Base-by-base conservation (phyloP, 805 yeast species). In the Kodamaea kakaduensis region DNA sequence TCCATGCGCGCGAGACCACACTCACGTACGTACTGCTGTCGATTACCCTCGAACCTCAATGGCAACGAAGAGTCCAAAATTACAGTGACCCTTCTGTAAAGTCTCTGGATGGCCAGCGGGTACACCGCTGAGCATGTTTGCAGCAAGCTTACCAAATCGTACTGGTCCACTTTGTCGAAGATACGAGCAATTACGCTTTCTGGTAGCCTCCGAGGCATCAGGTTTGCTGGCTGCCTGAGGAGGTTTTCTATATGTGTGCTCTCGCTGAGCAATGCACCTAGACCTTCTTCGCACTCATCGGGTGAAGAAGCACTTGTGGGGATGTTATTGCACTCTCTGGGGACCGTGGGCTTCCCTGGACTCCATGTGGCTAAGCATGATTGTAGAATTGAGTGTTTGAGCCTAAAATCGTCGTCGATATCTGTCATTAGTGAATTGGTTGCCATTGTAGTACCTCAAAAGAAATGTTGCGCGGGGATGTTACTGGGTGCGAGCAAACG, bases 1-100 rank as follows among this genome's bases (percentile, higher is more conserved):
- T 61, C 56, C 65, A 61, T 58, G 43, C 43, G 43, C 23, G 41
- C 47, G 17, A 58, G 37, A 1, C 65, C 66, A 37, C 50, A 52
- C 9, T 59, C 61, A 8, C 29, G 27, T 5, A 61, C 45, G 43
- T 47, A 61, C 18, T 13, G n/a, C 10, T 21, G 23, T 12, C 17
- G 9, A 27, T 31, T n/a, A n/a, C 18, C n/a, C 5, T 30, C n/a
- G 34, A 17, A 32, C n/a, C 38, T 32, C 3, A 41, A 16, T 5
- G 66, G 63, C 18, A 54, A 44, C 25, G 58, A 57, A 2, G 58
- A 54, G 33, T 52, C 49, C 24, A 61, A 38, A 7, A 52, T 41
- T 17, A 61, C 59, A 1, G 64, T 57, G 12, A 61, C 52, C 34
- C 64, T 37, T 29, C 46, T 46, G 37, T 61, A 61, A 18, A 61